A percentile compares a stretch with the other conserved stretches of the same genome.
phyloP scores from a whole-genome alignment of 305 asterid species.

The Fraxinus baroniana region DNA sequence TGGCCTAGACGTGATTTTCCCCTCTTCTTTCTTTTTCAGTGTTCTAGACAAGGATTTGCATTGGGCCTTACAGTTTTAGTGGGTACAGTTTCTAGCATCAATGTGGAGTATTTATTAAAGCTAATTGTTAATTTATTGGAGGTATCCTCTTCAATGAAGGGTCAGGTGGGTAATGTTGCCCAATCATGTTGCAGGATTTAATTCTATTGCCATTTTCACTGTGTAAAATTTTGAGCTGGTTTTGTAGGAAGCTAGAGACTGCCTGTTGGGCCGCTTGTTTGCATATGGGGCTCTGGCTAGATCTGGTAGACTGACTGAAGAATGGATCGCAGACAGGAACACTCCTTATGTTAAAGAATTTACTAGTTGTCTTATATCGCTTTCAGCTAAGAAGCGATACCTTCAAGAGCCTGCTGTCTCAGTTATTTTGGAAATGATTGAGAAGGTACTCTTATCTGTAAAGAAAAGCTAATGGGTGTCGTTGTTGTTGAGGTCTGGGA shows the following conservation, averaged over 20 bases:
- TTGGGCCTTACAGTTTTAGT: conserved; percentile 71
- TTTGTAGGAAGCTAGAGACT: conserved; percentile 78
- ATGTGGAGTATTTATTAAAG: conserved; percentile 71
- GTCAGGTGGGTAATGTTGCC: conserved; percentile 65
- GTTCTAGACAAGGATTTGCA: conserved; percentile 97
- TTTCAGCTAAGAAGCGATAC: conserved; percentile 80
- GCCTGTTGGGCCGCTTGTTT: conserved; percentile 83
- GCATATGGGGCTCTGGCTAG: conserved; percentile 93
- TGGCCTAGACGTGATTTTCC: conserved; percentile 1
- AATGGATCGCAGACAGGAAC: conserved; percentile 46
- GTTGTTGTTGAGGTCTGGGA: background rate
- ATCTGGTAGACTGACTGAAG: conserved; percentile 79
- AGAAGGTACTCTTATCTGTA: conserved; percentile 49
- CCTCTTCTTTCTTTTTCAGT: conserved; percentile 44
- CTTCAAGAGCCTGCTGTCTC: conserved; percentile 86
- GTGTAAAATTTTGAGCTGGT: conserved; percentile 21
- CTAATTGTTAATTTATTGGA: conserved; percentile 74
- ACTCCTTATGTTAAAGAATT: conserved; percentile 62
- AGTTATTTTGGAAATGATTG: conserved; percentile 71
- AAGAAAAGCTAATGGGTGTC: background rate
- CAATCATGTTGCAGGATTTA: background rate
- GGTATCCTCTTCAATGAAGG: conserved; percentile 87
- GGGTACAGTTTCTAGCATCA: conserved; percentile 63
- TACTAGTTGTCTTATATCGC: conserved; percentile 52
- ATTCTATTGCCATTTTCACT: conserved; percentile 6